A percentile compares a stretch with the other conserved stretches of the same genome.
Evolutionary conservation across 2,329 filamentous ascomycete species (phyloP).

Genomic region (Aspergillus bombycis): DNA sequence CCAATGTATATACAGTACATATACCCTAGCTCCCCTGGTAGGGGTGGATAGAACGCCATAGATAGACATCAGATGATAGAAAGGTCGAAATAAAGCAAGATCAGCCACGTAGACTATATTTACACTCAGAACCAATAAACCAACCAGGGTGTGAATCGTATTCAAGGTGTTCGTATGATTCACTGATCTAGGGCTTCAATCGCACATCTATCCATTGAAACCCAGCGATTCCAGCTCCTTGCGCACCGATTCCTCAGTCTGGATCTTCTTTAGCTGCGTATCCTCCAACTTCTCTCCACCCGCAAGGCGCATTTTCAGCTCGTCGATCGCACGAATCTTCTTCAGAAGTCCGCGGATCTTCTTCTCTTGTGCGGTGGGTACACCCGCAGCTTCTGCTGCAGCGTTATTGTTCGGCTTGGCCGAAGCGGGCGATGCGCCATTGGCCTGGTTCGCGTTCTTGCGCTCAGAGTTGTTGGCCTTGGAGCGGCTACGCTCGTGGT

Average conservation of each 20-base stretch:
- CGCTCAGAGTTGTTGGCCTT: constrained; percentile 47
- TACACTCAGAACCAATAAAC: constrained; percentile 3
- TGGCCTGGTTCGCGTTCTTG: constrained; percentile 31
- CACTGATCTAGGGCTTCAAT: not conserved
- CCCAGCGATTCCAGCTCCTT: constrained; percentile 75
- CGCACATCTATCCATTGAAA: constrained; percentile 39
- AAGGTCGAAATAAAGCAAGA: not conserved
- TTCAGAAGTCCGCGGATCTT: constrained; percentile 92
- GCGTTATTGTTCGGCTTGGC: constrained; percentile 38
- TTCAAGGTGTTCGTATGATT: not conserved
- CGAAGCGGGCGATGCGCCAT: constrained; percentile 22
- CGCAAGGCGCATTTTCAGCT: constrained; percentile 94
- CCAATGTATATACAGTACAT: constrained; percentile 12
- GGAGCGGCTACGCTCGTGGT: constrained; percentile 59
- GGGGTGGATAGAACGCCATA: not conserved
- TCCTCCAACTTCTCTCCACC: constrained; percentile 96
- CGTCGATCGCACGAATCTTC: constrained; percentile 97
- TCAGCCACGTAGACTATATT: constrained; percentile 7
- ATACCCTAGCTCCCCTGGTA: not conserved
- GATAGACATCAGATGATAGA: constrained; percentile 9
- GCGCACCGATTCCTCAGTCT: constrained; percentile 79
- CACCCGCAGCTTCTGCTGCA: constrained; percentile 27
- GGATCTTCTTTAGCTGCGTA: constrained; percentile 98
- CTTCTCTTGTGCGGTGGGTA: constrained; percentile 77
- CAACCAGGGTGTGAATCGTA: not conserved